Conservation (phyloP, 2,329 filamentous ascomycete genomes). For the Diaporthe amygdali region DNA sequence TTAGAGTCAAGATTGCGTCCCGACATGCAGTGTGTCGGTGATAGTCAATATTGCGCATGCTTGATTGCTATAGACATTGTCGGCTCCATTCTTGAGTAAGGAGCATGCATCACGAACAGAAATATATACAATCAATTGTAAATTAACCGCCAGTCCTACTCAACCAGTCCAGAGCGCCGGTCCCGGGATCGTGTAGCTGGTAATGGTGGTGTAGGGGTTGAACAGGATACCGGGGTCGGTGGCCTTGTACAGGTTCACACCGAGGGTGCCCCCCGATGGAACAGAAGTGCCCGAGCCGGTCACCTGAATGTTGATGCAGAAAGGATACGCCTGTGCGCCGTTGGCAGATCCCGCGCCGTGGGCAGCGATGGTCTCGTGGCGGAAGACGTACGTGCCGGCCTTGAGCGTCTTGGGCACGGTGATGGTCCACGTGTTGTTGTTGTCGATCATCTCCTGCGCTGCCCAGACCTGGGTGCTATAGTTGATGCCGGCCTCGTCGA, state of each 20-base stretch:
- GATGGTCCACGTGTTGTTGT: slow-evolving; percentile 52
- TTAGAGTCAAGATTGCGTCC: too few relatives aligned
- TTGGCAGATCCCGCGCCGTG: slow-evolving; percentile 45
- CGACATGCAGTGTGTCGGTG: too few relatives aligned
- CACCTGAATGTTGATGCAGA: slow-evolving; percentile 52
- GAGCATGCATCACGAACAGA: not conserved
- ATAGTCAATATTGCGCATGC: too few relatives aligned
- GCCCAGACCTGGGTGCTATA: slow-evolving; percentile 37
- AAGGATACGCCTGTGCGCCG: slow-evolving; percentile 53
- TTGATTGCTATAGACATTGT: slow-evolving; percentile 21
- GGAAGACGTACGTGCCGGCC: slow-evolving; percentile 49
- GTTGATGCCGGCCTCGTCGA: slow-evolving; percentile 35
- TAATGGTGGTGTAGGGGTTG: slow-evolving; percentile 30
- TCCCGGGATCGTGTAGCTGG: slow-evolving; percentile 34
- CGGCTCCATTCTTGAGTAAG: not conserved
- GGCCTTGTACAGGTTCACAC: slow-evolving; percentile 30
- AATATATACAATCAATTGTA: not conserved
- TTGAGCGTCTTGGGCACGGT: slow-evolving; percentile 41
- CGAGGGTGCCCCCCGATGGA: slow-evolving; percentile 32
- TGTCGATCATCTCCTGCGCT: slow-evolving; percentile 46
- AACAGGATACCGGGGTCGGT: slow-evolving; percentile 35
- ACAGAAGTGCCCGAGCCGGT: slow-evolving; percentile 40
- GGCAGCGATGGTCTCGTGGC: slow-evolving; percentile 55
- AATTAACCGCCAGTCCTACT: not conserved
- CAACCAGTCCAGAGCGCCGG: slow-evolving; percentile 29